phyloP scores from a whole-genome alignment of 495 filamentous ascomycete species.

The Penicillium coffeae region DNA sequence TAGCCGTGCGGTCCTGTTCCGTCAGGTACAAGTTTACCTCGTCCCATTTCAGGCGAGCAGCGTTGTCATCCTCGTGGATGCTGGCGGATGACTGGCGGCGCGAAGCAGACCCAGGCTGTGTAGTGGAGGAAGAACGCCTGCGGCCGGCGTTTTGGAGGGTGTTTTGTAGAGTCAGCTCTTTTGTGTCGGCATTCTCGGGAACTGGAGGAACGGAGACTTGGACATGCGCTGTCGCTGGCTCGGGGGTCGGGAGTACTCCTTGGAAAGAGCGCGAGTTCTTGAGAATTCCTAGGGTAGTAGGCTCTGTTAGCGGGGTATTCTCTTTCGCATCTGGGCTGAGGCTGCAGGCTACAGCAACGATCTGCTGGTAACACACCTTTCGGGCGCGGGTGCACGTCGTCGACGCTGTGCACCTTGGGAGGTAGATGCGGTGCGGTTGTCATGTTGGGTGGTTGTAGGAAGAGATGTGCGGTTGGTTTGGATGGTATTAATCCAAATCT shows the following conservation, averaged over 20 bases:
- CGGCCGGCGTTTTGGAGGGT: constrained; percentile 91
- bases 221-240: constrained; percentile 12
- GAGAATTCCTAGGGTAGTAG: constrained; percentile 67
- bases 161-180: constrained; percentile 88
- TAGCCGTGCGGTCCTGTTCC: constrained; percentile 89
- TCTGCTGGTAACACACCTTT: constrained; percentile 66
- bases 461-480: constrained; percentile 18
- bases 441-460: constrained; percentile 19
- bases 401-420: constrained; percentile 33
- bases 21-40: constrained; percentile 95
- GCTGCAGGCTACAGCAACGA: background rate
- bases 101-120: constrained; percentile 53
- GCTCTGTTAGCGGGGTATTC: background rate
- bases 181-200: constrained; percentile 46
- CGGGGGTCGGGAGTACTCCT: background rate
- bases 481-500: too few relatives aligned
- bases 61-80: constrained; percentile 48
- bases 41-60: constrained; percentile 88
- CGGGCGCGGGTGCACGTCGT: constrained; percentile 58
- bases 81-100: constrained; percentile 63
- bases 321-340: background rate
- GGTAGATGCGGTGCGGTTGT: constrained; percentile 31
- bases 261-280: constrained; percentile 57
- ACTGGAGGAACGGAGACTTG: constrained; percentile 24
- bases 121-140: constrained; percentile 74